phyloP scores from a whole-genome alignment of 345 rosid genomes.

The Erucastrum elatum region DNA sequence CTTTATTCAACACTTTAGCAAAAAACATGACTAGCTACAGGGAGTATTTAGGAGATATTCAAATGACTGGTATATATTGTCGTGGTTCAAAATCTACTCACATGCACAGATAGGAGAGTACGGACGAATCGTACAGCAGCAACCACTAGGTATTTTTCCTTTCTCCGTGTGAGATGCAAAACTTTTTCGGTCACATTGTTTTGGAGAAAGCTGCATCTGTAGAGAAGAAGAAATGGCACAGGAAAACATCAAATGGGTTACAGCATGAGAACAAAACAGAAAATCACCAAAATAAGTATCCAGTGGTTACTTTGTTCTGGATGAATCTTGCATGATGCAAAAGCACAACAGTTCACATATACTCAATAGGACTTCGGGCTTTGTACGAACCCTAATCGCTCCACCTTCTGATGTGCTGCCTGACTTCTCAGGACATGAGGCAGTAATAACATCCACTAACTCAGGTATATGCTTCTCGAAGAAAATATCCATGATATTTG shows the following conservation, averaged over 20 bases:
- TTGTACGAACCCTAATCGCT: slow-evolving; percentile 48
- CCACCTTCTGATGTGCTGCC: slow-evolving; percentile 44
- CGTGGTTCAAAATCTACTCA: slow-evolving; percentile 46
- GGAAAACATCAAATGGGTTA: slow-evolving; percentile 3
- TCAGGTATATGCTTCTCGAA: slow-evolving; percentile 89
- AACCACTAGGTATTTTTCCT: slow-evolving; percentile 92
- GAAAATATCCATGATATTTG: slow-evolving; percentile 78
- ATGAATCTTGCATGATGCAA: slow-evolving; percentile 90
- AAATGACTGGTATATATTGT: not conserved
- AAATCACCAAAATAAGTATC: slow-evolving; percentile 13
- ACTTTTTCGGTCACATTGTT: slow-evolving; percentile 78
- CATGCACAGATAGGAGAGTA: slow-evolving; percentile 78
- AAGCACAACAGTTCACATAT: slow-evolving; percentile 94
- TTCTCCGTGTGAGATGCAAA: slow-evolving; percentile 70
- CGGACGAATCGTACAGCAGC: slow-evolving; percentile 95
- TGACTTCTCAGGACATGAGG: slow-evolving; percentile 64
- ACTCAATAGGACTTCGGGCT: slow-evolving; percentile 86
- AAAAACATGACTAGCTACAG: slow-evolving; percentile 7
- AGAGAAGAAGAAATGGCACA: slow-evolving; percentile 37
- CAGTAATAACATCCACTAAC: slow-evolving; percentile 80
- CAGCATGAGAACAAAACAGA: slow-evolving; percentile 23
- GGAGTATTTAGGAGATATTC: slow-evolving; percentile 10
- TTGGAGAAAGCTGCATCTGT: slow-evolving; percentile 89
- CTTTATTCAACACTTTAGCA: not conserved
- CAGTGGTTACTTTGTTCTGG: slow-evolving; percentile 74